A percentile compares a stretch with the other conserved stretches of the same genome.
Conservation (phyloP, 768 basidiomycete genomes). For the Trametes gibbosa region DNA sequence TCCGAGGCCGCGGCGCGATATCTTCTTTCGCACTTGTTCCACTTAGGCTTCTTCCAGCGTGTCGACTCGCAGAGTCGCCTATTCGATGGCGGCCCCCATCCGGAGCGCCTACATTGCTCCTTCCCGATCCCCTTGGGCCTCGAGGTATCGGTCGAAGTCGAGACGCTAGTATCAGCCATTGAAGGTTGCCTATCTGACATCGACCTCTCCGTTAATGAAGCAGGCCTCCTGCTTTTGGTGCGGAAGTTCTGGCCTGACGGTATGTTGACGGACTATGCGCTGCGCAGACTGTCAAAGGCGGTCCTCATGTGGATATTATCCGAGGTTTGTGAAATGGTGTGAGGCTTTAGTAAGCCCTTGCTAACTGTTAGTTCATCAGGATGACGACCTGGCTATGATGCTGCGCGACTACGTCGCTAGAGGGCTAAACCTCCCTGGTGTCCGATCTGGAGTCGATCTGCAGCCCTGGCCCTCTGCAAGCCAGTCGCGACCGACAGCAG, state of each 20-base stretch:
- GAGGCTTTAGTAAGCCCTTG: neutral
- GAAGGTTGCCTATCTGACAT: conserved; percentile 70
- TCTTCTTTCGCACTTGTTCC: conserved; percentile 57
- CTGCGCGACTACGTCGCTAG: conserved; percentile 66
- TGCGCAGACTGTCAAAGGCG: conserved; percentile 55
- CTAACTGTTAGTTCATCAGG: conserved; percentile 37
- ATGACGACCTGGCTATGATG: conserved; percentile 62
- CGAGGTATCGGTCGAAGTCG: conserved; percentile 70
- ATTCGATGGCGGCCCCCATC: conserved; percentile 34
- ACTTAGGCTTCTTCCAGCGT: conserved; percentile 59
- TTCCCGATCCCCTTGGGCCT: conserved; percentile 72
- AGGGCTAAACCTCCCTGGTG: conserved; percentile 59
- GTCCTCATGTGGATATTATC: conserved; percentile 70
- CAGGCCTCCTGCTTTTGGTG: conserved; percentile 65
- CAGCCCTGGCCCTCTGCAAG: conserved; percentile 54
- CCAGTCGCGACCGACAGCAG: conserved; percentile 32
- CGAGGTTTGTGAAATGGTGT: conserved; percentile 47
- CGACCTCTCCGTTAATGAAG: conserved; percentile 72
- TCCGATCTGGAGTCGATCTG: conserved; percentile 44
- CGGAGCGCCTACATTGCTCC: conserved; percentile 42
- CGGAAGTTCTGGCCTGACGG: conserved; percentile 74
- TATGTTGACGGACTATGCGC: conserved; percentile 67
- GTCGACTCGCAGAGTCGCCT: conserved; percentile 36
- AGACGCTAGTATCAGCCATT: conserved; percentile 65
- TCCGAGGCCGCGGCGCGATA: conserved; percentile 51